These are phyloP conservation scores for Cladosporium velox DNA, from an alignment of 2,329 filamentous ascomycete genomes.

Conservation along the genomic window DNA sequence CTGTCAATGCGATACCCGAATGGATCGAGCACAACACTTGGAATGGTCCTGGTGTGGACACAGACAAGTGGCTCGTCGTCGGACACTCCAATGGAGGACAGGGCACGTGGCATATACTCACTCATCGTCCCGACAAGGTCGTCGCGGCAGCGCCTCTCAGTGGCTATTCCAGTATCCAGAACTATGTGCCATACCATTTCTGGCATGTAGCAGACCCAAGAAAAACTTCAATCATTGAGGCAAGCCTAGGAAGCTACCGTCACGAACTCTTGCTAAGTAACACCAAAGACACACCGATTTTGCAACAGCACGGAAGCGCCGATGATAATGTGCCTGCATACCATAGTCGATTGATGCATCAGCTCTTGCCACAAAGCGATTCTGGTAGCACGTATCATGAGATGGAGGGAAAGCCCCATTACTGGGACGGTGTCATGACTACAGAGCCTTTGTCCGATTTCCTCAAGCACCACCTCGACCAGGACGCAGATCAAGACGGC, in stretches of 20 bases:
- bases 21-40: slow-evolving; percentile 55
- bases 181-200: slow-evolving; percentile 59
- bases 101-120: slow-evolving; percentile 59
- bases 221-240: slow-evolving; percentile 50
- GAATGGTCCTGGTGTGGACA: slow-evolving; percentile 50
- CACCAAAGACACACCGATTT: slow-evolving; percentile 53
- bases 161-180: slow-evolving; percentile 60
- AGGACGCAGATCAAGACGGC: slow-evolving; percentile 17
- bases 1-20: slow-evolving; percentile 49
- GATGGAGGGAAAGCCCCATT: slow-evolving; percentile 52
- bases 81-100: slow-evolving; percentile 65
- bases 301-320: slow-evolving; percentile 58
- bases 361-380: slow-evolving; percentile 48
- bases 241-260: slow-evolving; percentile 54
- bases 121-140: slow-evolving; percentile 58
- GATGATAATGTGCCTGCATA: slow-evolving; percentile 63
- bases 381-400: slow-evolving; percentile 53
- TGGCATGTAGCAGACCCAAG: slow-evolving; percentile 58
- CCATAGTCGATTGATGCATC: slow-evolving; percentile 57
- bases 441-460: slow-evolving; percentile 52
- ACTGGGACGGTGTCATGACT: slow-evolving; percentile 58
- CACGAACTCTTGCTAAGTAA: slow-evolving; percentile 59
- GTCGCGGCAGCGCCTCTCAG: slow-evolving; percentile 60
- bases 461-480: slow-evolving; percentile 44
- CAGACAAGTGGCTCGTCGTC: slow-evolving; percentile 53